phyloP scores from a whole-genome alignment of 768 basidiomycete species.

The Exsudoporus frostii region DNA sequence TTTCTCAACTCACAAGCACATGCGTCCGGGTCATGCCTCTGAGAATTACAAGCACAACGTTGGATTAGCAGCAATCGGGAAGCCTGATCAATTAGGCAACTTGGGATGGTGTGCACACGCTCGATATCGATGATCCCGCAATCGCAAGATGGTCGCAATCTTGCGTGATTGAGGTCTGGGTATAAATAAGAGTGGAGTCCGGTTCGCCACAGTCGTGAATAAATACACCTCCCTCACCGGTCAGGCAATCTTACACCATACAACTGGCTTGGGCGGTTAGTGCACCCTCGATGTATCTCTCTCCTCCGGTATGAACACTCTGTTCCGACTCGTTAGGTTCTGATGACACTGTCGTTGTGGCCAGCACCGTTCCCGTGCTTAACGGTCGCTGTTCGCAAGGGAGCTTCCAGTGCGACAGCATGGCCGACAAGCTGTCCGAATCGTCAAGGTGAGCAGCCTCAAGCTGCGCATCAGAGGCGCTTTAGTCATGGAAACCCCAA shows the following conservation, averaged over 20 bases:
- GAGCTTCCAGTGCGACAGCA: background rate
- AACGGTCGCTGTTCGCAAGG: background rate
- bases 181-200: background rate
- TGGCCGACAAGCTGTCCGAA: background rate
- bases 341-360: background rate
- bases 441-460: background rate
- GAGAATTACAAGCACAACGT: too few relatives aligned
- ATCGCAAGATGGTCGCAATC: slow-evolving; percentile 5
- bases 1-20: too few relatives aligned
- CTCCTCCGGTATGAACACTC: background rate
- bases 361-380: background rate
- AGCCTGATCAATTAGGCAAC: too few relatives aligned
- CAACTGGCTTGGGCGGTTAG: background rate
- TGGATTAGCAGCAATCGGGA: too few relatives aligned
- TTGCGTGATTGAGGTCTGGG: background rate
- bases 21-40: too few relatives aligned
- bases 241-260: background rate
- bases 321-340: background rate
- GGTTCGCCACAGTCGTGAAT: background rate
- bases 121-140: too few relatives aligned
- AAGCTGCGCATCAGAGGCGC: background rate
- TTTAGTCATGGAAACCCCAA: background rate
- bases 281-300: background rate
- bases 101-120: too few relatives aligned
- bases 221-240: background rate